phyloP scores from a whole-genome alignment of 805 yeast genomes.

The Saccharomycopsis babjevae region DNA sequence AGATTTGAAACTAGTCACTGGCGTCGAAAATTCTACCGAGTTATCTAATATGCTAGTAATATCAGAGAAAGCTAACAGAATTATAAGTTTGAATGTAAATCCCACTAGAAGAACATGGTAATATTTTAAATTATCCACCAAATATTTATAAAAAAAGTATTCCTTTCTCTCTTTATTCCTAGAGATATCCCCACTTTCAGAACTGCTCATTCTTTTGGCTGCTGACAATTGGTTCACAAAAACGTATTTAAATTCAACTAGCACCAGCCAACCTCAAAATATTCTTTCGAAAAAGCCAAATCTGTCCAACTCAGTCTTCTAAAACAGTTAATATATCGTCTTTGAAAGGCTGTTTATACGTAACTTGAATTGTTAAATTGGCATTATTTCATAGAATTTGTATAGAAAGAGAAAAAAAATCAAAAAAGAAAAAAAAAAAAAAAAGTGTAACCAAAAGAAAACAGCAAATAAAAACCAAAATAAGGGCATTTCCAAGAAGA shows the following conservation, averaged over 20 bases:
- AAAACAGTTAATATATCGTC: no score
- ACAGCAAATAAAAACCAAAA: neutral
- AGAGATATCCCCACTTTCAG: no score
- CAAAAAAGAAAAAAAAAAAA: neutral
- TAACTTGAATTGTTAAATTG: no score
- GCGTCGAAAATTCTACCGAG: constrained; percentile 62
- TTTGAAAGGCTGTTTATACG: no score
- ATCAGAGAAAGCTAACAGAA: constrained; percentile 21
- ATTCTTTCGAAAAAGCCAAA: no score
- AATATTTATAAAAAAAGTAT: neutral
- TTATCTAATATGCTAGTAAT: constrained; percentile 30
- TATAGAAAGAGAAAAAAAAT: no score
- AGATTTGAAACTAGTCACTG: constrained; percentile 57
- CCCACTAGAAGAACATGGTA: constrained; percentile 5
- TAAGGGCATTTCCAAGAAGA: neutral
- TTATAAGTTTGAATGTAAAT: constrained; percentile 1
- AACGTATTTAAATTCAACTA: no score
- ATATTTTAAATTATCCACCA: neutral
- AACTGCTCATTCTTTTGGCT: no score
- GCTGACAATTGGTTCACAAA: no score
- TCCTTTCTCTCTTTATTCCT: neutral
- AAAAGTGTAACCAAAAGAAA: neutral
- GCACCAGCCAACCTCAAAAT: no score
- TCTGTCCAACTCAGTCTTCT: no score
- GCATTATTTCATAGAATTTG: no score